Evolutionary conservation across 805 yeast species (phyloP), one percentile per base, ranked within the genome.

Genomic region (Wickerhamomyces chambardii): DNA sequence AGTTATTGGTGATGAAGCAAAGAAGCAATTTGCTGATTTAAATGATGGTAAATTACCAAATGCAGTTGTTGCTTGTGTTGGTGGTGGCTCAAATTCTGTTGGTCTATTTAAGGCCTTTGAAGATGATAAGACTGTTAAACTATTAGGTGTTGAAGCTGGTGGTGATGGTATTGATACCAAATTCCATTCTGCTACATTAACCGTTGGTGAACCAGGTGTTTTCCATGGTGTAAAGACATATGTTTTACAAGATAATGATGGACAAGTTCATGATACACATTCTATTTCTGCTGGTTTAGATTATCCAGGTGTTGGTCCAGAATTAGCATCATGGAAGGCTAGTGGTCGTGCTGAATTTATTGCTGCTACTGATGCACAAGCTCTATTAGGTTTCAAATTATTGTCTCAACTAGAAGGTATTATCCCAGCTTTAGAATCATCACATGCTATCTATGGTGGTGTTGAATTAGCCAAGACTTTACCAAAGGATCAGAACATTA

Each of bases 221-320:
- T 81, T 92, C 76, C 98, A 92, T 53, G 98, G 98, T 59, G 97
- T 90, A 34, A 84, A 73, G 61, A 90, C 98, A 4, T 92, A 81
- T 49, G 94, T 92, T 28, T 71, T 92, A 55, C 97, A 92, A 64
- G 84, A 81, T 50, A 50, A 57, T 15, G 97, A 92, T 56, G 98
- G 98, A 35, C 98, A 92, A 66, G 85, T 92, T 39, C 94, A 82
- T 46, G 98, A 92, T 55, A 92, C 98, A 10, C 97, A 92, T 59
- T 90, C 97, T 17, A 94, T 92, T 28, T 85, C 96, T 44, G 98
- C 98, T 28, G 98, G 98, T 47, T 71, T 92, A 51, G 98, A 92
- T 62, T 92, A 92, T 58, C 98, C 98, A 17, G 98, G 97, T 62
- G 98, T 92, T 32, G 98, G 98, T 31, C 98, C 98, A 22, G 97